phyloP scores from a whole-genome alignment of 805 yeast genomes.

The Kodamaea nitidulidarum region DNA sequence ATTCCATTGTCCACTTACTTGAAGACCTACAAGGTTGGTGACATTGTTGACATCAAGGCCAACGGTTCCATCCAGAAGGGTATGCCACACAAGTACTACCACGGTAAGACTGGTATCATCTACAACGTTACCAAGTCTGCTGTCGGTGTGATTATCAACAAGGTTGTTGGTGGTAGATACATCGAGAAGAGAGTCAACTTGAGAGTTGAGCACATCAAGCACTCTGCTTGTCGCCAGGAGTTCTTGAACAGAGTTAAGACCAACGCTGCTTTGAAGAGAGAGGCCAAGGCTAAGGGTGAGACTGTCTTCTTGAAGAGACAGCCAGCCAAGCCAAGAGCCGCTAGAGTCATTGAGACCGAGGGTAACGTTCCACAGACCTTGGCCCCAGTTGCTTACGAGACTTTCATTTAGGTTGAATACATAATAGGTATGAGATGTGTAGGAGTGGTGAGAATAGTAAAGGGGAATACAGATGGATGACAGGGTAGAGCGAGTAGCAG shows the following conservation, averaged over 20 bases:
- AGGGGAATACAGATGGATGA: too few relatives aligned
- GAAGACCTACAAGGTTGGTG: constrained; percentile 98
- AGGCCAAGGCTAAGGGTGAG: constrained; percentile 93
- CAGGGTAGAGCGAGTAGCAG: too few relatives aligned
- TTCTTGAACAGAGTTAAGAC: constrained; percentile 97
- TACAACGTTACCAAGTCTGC: constrained; percentile 98
- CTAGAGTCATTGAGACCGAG: constrained; percentile 78
- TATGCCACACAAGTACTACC: constrained; percentile 99
- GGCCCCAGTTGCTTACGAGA: constrained; percentile 99
- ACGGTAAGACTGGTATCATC: constrained; percentile 99
- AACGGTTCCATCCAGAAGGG: constrained; percentile 99
- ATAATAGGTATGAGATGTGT: not conserved
- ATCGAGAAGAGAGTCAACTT: constrained; percentile 97
- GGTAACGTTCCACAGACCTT: constrained; percentile 90
- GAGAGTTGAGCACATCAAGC: constrained; percentile 98
- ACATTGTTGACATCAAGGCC: constrained; percentile 98
- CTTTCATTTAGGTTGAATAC: constrained; percentile 72
- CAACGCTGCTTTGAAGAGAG: constrained; percentile 89
- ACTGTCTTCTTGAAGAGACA: constrained; percentile 93
- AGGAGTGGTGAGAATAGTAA: not conserved
- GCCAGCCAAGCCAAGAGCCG: constrained; percentile 96
- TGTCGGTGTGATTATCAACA: constrained; percentile 97
- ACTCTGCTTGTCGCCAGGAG: constrained; percentile 99
- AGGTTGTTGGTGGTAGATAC: constrained; percentile 99
- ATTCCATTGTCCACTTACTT: constrained; percentile 94